Conservation (phyloP, 352 stramenopile genomes). For the Hyaloperonospora arabidopsidis region DNA sequence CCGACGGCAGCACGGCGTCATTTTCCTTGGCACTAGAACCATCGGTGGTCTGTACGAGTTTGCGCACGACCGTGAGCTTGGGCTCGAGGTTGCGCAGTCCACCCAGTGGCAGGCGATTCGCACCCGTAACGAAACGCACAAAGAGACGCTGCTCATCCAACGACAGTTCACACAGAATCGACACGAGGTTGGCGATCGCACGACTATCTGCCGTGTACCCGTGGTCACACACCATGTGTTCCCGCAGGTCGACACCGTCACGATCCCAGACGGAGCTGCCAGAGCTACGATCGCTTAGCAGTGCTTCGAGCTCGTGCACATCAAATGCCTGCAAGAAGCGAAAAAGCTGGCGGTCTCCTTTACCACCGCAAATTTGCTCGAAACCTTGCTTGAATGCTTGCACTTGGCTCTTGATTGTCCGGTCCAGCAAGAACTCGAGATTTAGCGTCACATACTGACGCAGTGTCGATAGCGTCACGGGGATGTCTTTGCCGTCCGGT, state of each 20-base stretch:
- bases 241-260: slow-evolving; percentile 52
- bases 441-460: slow-evolving; percentile 51
- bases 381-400: slow-evolving; percentile 65
- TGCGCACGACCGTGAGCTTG: slow-evolving; percentile 85
- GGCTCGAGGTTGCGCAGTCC: slow-evolving; percentile 73
- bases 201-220: slow-evolving; percentile 62
- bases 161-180: slow-evolving; percentile 67
- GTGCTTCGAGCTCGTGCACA: slow-evolving; percentile 51
- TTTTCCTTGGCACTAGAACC: slow-evolving; percentile 14
- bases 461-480: slow-evolving; percentile 47
- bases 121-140: slow-evolving; percentile 86
- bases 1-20: slow-evolving; percentile 70
- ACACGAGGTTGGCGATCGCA: slow-evolving; percentile 62
- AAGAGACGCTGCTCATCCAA: slow-evolving; percentile 72
- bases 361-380: slow-evolving; percentile 42
- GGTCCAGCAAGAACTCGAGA: slow-evolving; percentile 49
- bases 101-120: slow-evolving; percentile 78
- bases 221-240: slow-evolving; percentile 81
- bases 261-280: slow-evolving; percentile 61
- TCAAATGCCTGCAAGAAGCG: slow-evolving; percentile 53
- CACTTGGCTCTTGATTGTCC: slow-evolving; percentile 53
- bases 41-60: slow-evolving; percentile 34
- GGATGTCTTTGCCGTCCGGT: slow-evolving; percentile 27
- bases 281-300: slow-evolving; percentile 44
- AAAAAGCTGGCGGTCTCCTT: slow-evolving; percentile 19